Evolutionary conservation across 2,329 filamentous ascomycete species (phyloP), one percentile per base, ranked within the genome.

Genomic region (Arachnomyces sp.): DNA sequence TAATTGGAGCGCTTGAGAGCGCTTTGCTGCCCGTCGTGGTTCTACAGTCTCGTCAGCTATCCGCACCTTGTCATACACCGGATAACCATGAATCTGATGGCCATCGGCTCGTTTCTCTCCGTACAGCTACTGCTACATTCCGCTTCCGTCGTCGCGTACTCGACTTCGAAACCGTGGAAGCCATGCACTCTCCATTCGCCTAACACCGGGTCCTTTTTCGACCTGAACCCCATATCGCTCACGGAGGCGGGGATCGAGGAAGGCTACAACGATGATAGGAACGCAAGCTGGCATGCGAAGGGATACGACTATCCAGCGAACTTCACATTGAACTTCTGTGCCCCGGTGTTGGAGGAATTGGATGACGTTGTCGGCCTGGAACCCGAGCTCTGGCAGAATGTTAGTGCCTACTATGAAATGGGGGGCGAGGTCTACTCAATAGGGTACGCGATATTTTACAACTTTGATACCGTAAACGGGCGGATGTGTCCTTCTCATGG

Each of bases 171-270:
- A 45, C 52, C 63, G n/a, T 57, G 65, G 33, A 68, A 71, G 40
- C 72, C 77, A 46, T 82, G 78, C 56, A 78, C 77, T n/a, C 73
- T 77, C 42, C 70, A 72, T 46, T 80, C 76, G 16, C 72, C 76
- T 3, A 71, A 67, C n/a, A 73, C 70, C 9, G 76, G 77, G 42
- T 66, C 73, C 40, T 81, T 77, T 65, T 81, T 79, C 61, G 77
- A 82, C 53, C 66, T 82, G 18, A 78, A 70, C 49, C 65, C 71
- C 6, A 68, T 82, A 47, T 70, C 70, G 20, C 59, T 79, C 38
- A 63, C 62, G 29, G 68, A 70, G 28, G 71, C 73, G 9, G 56
- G 59, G 39, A 34, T 52, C 31, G 62, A 64, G 40, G 58, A 67
- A 38, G 58, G 61, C 34, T 51, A 56, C 38, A 61, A 60, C 42